Conservation (phyloP, 257 asterid species). For the Lycium ferocissimum region DNA sequence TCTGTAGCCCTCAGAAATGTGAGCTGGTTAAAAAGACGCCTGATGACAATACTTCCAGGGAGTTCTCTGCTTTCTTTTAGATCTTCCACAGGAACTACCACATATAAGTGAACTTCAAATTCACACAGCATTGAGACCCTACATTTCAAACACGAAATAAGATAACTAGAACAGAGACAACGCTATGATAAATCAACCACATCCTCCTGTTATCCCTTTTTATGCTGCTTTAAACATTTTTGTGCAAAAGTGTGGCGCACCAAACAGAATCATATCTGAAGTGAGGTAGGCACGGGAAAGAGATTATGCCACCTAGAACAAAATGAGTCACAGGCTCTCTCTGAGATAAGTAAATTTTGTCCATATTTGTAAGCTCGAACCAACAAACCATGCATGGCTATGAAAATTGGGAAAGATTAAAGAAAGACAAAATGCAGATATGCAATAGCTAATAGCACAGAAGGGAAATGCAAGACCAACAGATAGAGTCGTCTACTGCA, state of each 20-base stretch:
- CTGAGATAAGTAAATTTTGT: neutral
- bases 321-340: neutral
- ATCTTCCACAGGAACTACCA: slow-evolving; percentile 48
- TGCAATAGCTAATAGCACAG: neutral
- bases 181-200: neutral
- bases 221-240: neutral
- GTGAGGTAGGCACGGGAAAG: neutral
- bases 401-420: neutral
- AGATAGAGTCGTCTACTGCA: neutral
- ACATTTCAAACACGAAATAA: neutral
- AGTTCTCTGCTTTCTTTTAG: slow-evolving; percentile 40
- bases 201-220: slow-evolving; percentile 7
- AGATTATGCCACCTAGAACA: neutral
- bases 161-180: neutral
- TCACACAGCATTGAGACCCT: slow-evolving; percentile 57
- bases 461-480: slow-evolving; percentile 9
- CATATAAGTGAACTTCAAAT: slow-evolving; percentile 36
- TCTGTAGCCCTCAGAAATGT: slow-evolving; percentile 45
- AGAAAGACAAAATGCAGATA: neutral
- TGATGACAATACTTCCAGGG: slow-evolving; percentile 47
- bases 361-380: neutral
- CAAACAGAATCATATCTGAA: neutral
- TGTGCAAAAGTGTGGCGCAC: neutral
- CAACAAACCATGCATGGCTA: neutral
- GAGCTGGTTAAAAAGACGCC: slow-evolving; percentile 51